Evolutionary conservation across 108 stramenopile genomes (phyloP).

Genomic region (Pseudonitzschia multistriata): DNA sequence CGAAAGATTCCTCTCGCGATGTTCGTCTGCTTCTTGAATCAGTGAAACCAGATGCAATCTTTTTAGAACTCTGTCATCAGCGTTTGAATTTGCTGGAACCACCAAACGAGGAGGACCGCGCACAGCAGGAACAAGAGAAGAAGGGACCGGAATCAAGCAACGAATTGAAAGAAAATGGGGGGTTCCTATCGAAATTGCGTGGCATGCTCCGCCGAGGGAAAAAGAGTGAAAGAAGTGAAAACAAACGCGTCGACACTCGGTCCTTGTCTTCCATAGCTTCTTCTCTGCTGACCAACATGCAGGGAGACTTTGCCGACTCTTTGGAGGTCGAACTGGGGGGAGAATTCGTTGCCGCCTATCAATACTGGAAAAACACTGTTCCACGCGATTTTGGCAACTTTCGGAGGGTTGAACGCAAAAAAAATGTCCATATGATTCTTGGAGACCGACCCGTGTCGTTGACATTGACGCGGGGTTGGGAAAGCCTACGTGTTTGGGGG

Average conservation of each 20-base stretch:
- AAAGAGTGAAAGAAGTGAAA: conserved; percentile 25
- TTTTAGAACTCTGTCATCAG: conserved; percentile 81
- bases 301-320: conserved; percentile 74
- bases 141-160: conserved; percentile 22
- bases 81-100: conserved; percentile 55
- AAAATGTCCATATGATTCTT: conserved; percentile 51
- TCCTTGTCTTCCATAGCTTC: conserved; percentile 31
- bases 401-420: conserved; percentile 20
- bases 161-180: conserved; percentile 20
- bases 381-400: neutral
- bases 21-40: conserved; percentile 59
- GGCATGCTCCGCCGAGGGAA: neutral
- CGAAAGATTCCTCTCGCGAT: conserved; percentile 68
- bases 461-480: conserved; percentile 77
- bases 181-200: neutral
- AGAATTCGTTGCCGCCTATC: conserved; percentile 70
- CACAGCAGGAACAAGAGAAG: neutral
- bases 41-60: conserved; percentile 64
- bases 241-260: conserved; percentile 18
- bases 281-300: conserved; percentile 62
- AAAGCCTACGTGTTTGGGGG: conserved; percentile 62
- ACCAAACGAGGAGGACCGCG: conserved; percentile 7
- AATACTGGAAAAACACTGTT: conserved; percentile 40
- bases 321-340: conserved; percentile 81
- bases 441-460: conserved; percentile 78